A percentile compares a stretch with the other conserved stretches of the same genome.
Conservation (phyloP, 2,329 filamentous ascomycete genomes). For the Whalleya microplaca region DNA sequence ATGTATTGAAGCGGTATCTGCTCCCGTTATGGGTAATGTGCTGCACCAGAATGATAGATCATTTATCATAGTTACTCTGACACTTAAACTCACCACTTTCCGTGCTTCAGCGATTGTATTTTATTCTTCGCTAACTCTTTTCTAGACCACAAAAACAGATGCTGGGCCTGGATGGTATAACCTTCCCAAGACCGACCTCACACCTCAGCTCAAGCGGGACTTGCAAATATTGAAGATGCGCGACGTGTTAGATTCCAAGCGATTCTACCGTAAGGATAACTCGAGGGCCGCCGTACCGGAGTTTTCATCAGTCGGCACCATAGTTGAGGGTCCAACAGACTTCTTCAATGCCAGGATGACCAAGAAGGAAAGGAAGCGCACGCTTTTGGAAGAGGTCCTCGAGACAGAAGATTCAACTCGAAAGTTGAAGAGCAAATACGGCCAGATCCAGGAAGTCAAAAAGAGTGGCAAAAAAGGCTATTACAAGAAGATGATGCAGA, state of each 20-base stretch:
- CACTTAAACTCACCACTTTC: conserved; percentile 32
- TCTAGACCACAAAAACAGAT: conserved; percentile 49
- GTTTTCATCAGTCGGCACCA: conserved; percentile 86
- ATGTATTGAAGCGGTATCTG: conserved; percentile 74
- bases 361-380: conserved; percentile 86
- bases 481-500: conserved; percentile 75
- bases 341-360: conserved; percentile 80
- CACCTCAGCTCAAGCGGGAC: conserved; percentile 84
- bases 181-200: conserved; percentile 81
- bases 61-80: conserved; percentile 77
- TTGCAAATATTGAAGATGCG: conserved; percentile 89
- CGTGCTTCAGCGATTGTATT: conserved; percentile 6
- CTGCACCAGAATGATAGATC: conserved; percentile 65
- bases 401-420: conserved; percentile 65
- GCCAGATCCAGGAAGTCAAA: conserved; percentile 80
- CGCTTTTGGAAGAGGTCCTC: conserved; percentile 83
- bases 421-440: conserved; percentile 86
- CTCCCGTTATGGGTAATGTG: conserved; percentile 80
- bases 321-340: conserved; percentile 87
- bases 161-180: conserved; percentile 87
- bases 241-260: conserved; percentile 83
- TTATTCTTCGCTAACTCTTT: conserved; percentile 14
- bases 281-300: conserved; percentile 73
- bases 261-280: conserved; percentile 84
- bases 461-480: conserved; percentile 86